Evolutionary conservation across 2,329 filamentous ascomycete species (phyloP), one percentile per base, ranked within the genome.

Genomic region (Diaporthe sp.): DNA sequence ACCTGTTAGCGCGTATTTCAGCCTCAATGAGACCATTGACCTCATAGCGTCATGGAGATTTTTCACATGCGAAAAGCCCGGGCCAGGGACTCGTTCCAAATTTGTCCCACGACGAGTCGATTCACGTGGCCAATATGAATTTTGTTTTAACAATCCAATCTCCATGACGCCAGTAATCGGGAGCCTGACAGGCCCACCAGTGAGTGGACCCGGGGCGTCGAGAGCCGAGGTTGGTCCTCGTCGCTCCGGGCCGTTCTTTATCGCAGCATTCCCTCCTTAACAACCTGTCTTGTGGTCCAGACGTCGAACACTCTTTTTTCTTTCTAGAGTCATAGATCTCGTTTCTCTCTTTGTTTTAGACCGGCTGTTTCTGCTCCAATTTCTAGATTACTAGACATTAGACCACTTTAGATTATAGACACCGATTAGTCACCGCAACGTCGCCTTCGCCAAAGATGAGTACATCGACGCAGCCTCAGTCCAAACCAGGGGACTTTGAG

Each of bases 401-500:
- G 25, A 39, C 31, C 31, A 53, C n/a, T 31, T 12, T 68, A 34
- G 25, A 73, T 7, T 17, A n/a, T 37, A 57, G 22, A 65, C 63
- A 25, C 28, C 49, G 44, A 31, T 42, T 34, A 28, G n/a, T 53
- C n/a, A 44, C 8, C 7, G 25, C 25, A 57, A 25, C 12, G 7
- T 28, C n/a, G n/a, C 49, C n/a, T 22, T 12, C 25, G 42, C 37
- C 37, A 31, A 73, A 44, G 49, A 77, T 77, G 73, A 55, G 25
- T 42, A n/a, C 39, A 42, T 65, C 71, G 37, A 49, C 55, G 9
- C 63, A 67, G 17, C n/a, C 8, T 37, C 47, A 47, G n/a, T 75
- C 67, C 1, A 44, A 58, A 7, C 42, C 71, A 17, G 92, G 94
- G 55, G 94, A 94, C 85, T 88, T 94, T 79, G 88, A 89, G 61